Conservation (phyloP, 495 filamentous ascomycete species). For the Tuber magnatum region DNA sequence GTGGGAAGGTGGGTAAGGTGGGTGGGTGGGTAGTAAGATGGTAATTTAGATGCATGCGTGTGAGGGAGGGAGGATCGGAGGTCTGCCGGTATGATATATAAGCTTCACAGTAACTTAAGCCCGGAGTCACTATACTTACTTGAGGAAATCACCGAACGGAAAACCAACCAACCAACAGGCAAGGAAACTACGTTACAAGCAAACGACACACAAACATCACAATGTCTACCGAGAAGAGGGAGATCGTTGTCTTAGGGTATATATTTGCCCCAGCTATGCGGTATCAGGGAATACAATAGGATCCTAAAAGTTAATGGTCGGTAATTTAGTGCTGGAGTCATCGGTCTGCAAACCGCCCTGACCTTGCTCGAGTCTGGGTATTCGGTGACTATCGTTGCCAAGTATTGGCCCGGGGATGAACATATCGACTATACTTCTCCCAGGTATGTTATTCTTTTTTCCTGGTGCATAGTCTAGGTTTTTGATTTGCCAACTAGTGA, state of each 20-base stretch:
- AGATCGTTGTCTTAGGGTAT: conserved; percentile 34
- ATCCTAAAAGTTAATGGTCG: background rate
- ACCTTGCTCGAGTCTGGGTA: conserved; percentile 44
- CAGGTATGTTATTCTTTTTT: conserved; percentile 13
- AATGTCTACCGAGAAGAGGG: conserved; percentile 15
- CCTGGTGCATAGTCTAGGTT: background rate
- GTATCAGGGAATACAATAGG: background rate
- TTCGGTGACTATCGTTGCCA: conserved; percentile 45
- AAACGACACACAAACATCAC: background rate
- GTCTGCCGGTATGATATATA: background rate
- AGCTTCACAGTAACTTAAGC: background rate
- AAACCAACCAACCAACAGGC: background rate
- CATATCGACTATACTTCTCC: conserved; percentile 34
- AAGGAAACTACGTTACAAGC: background rate
- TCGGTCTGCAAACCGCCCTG: conserved; percentile 47
- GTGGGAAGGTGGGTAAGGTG: background rate
- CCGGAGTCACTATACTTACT: background rate
- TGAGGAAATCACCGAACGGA: background rate
- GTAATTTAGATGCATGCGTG: background rate
- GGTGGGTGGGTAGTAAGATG: background rate
- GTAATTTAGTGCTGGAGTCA: conserved; percentile 48
- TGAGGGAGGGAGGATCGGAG: background rate
- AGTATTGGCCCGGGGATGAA: conserved; percentile 43
- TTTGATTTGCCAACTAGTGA: background rate
- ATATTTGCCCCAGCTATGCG: background rate